These are phyloP conservation scores for Komagataella phaffii DNA, from an alignment of 805 yeast species.

Conservation along the genomic window DNA sequence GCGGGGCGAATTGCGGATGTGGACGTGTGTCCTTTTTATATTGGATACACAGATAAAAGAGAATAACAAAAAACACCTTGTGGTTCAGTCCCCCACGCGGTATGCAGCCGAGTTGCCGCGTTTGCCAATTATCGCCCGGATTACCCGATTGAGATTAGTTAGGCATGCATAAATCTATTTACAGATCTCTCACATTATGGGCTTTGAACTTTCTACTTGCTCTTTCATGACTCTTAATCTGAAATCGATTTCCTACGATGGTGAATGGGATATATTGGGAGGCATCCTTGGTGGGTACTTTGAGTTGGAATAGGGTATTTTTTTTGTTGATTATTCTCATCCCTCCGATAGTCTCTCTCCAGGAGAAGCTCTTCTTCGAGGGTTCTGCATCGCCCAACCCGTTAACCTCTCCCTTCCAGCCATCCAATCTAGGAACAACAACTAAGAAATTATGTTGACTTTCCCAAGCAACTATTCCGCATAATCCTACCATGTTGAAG, in stretches of 20 bases:
- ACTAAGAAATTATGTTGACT: slow-evolving; percentile 60
- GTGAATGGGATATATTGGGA: slow-evolving; percentile 39
- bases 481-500: slow-evolving; percentile 39
- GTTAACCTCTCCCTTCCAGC: slow-evolving; percentile 19
- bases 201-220: slow-evolving; percentile 77
- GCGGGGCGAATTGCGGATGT: neutral
- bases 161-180: neutral
- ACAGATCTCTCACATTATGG: slow-evolving; percentile 36
- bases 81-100: neutral
- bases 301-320: slow-evolving; percentile 49
- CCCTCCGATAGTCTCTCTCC: slow-evolving; percentile 38
- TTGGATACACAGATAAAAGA: neutral
- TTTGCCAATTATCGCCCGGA: neutral
- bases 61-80: neutral
- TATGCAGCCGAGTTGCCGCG: neutral
- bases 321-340: slow-evolving; percentile 53
- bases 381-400: slow-evolving; percentile 4
- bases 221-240: slow-evolving; percentile 65
- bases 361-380: neutral
- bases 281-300: slow-evolving; percentile 19
- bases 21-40: neutral
- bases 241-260: slow-evolving; percentile 68
- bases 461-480: slow-evolving; percentile 80
- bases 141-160: neutral
- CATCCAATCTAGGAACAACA: slow-evolving; percentile 30